Evolutionary conservation across 352 stramenopile species (phyloP).

Genomic region (Phytophthora hybrid): DNA sequence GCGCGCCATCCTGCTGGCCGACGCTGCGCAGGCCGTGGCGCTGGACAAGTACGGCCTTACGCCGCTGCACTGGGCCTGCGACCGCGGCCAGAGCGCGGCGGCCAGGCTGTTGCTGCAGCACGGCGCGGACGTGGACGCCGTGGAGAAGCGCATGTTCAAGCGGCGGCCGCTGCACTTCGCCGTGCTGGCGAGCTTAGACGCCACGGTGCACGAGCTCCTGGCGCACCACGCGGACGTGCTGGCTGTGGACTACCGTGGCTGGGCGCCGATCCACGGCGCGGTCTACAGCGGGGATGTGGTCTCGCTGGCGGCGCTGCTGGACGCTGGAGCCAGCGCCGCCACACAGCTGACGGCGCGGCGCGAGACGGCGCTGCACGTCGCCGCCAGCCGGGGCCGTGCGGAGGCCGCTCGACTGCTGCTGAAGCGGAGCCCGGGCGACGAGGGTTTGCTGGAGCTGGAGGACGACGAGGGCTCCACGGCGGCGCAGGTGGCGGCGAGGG

Average conservation of each 20-base stretch:
- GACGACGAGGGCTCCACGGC: slow-evolving; percentile 37
- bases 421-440: slow-evolving; percentile 15
- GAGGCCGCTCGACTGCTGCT: slow-evolving; percentile 36
- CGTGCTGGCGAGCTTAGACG: slow-evolving; percentile 47
- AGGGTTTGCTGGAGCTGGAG: slow-evolving; percentile 25
- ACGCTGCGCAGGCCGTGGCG: slow-evolving; percentile 38
- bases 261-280: slow-evolving; percentile 62
- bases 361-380: slow-evolving; percentile 52
- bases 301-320: slow-evolving; percentile 32
- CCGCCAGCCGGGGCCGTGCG: slow-evolving; percentile 34
- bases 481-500: slow-evolving; percentile 36
- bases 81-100: slow-evolving; percentile 50
- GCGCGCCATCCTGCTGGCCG: slow-evolving; percentile 39
- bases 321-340: slow-evolving; percentile 26
- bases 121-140: slow-evolving; percentile 53
- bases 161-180: slow-evolving; percentile 76
- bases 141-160: slow-evolving; percentile 77
- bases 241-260: slow-evolving; percentile 65
- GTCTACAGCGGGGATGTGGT: slow-evolving; percentile 50
- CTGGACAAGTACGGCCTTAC: slow-evolving; percentile 81
- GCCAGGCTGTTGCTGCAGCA: slow-evolving; percentile 46
- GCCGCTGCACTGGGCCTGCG: slow-evolving; percentile 75
- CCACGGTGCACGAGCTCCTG: slow-evolving; percentile 51
- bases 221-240: slow-evolving; percentile 47
- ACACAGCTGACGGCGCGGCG: slow-evolving; percentile 33